Conservation (phyloP, 2,329 filamentous ascomycete species). For the Metarhizium anisopliae region DNA sequence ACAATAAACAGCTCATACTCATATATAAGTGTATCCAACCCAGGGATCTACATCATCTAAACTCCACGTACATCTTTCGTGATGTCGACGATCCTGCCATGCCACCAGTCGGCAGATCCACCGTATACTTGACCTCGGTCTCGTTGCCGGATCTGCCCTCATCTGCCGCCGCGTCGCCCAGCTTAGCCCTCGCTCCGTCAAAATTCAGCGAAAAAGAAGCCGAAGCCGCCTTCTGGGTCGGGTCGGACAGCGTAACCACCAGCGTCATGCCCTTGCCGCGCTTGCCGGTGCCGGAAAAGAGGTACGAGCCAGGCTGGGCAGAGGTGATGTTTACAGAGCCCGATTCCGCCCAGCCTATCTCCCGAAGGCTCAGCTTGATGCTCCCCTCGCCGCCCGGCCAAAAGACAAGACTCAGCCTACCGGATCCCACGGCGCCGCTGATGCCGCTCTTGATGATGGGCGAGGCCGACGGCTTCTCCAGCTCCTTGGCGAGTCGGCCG, state of each 20-base stretch:
- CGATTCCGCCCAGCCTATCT: slow-evolving; percentile 10
- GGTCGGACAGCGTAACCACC: slow-evolving; percentile 11
- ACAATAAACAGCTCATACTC: no score
- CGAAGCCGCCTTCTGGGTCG: slow-evolving; percentile 11
- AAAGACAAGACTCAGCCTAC: slow-evolving; percentile 11
- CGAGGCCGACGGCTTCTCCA: slow-evolving; percentile 5
- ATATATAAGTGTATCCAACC: neutral
- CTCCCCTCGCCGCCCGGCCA: slow-evolving; percentile 12
- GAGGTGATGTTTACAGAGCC: slow-evolving; percentile 10
- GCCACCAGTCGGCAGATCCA: slow-evolving; percentile 9
- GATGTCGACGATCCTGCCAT: slow-evolving; percentile 12
- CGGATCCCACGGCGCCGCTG: slow-evolving; percentile 10
- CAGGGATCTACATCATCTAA: neutral
- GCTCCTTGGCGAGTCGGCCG: slow-evolving; percentile 6
- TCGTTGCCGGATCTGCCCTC: neutral
- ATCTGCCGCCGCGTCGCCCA: neutral
- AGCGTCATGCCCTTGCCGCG: slow-evolving; percentile 4
- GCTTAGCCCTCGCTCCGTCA: neutral
- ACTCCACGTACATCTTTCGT: slow-evolving; percentile 2
- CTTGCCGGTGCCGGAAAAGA: slow-evolving; percentile 6
- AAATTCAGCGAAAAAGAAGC: slow-evolving; percentile 7
- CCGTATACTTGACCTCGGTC: slow-evolving; percentile 5
- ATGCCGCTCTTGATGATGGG: slow-evolving; percentile 10
- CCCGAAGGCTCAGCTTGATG: slow-evolving; percentile 9
- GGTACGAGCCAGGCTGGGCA: slow-evolving; percentile 10